These are phyloP conservation scores for Boletellus ananiceps DNA, from an alignment of 768 basidiomycete species.

Conservation along the genomic window DNA sequence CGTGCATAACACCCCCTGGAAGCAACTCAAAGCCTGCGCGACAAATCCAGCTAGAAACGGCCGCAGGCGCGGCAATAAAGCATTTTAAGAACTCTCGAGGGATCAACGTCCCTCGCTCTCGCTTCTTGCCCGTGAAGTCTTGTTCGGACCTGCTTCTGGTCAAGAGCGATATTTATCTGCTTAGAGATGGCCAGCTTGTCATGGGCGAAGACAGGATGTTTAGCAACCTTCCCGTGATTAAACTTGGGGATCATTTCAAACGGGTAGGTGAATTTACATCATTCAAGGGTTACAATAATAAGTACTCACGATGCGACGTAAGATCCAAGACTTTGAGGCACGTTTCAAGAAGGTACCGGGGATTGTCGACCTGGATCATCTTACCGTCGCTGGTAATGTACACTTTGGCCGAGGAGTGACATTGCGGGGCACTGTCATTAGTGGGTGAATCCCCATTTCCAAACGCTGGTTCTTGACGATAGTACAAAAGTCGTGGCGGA, in stretches of 20 bases:
- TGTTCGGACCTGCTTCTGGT: slow-evolving; percentile 87
- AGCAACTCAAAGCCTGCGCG: slow-evolving; percentile 1
- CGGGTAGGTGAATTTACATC: slow-evolving; percentile 47
- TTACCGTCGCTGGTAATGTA: slow-evolving; percentile 90
- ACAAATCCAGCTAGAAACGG: slow-evolving; percentile 66
- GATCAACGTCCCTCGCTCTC: slow-evolving; percentile 90
- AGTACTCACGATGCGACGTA: not conserved
- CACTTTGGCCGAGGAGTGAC: slow-evolving; percentile 86
- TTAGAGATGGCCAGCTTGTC: slow-evolving; percentile 82
- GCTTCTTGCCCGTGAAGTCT: slow-evolving; percentile 89
- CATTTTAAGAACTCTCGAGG: slow-evolving; percentile 90
- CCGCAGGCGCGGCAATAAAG: slow-evolving; percentile 91
- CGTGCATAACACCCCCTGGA: not conserved
- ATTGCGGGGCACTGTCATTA: slow-evolving; percentile 85
- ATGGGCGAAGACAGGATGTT: slow-evolving; percentile 84
- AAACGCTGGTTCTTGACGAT: not conserved
- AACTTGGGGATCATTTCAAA: slow-evolving; percentile 96
- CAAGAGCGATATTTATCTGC: slow-evolving; percentile 89
- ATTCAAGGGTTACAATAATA: not conserved
- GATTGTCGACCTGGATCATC: slow-evolving; percentile 88
- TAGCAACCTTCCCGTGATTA: slow-evolving; percentile 89
- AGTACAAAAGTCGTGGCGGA: slow-evolving; percentile 61
- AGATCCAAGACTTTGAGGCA: slow-evolving; percentile 88
- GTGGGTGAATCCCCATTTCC: slow-evolving; percentile 30
- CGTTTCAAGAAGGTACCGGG: slow-evolving; percentile 93